A percentile compares a stretch with the other conserved stretches of the same genome.
phyloP scores from a whole-genome alignment of 257 asterid genomes.

The Salvia miltiorrhiza region DNA sequence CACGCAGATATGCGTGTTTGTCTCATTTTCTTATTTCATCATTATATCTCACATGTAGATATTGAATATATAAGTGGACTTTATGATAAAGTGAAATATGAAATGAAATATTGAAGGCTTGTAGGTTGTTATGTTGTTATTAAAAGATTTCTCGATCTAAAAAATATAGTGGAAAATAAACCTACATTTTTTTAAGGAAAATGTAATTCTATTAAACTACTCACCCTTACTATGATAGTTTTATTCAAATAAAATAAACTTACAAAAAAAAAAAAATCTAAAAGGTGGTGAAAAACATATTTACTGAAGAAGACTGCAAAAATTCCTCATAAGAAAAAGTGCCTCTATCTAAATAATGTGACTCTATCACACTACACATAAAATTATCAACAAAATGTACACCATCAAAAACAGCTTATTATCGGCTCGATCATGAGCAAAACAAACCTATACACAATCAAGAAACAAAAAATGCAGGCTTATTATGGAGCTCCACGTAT shows the following conservation, averaged over 20 bases:
- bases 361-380: neutral
- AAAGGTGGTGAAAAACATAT: neutral
- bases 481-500: slow-evolving; percentile 19
- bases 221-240: too few species aligned
- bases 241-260: too few species aligned
- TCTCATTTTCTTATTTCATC: neutral
- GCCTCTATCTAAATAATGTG: neutral
- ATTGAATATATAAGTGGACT: too few species aligned
- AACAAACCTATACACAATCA: slow-evolving; percentile 21
- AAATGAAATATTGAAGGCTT: too few species aligned
- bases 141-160: too few species aligned
- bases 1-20: neutral
- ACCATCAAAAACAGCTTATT: slow-evolving; percentile 26
- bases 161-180: too few species aligned
- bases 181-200: too few species aligned
- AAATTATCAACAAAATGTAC: slow-evolving; percentile 16
- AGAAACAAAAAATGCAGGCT: slow-evolving; percentile 17
- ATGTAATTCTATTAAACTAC: too few species aligned
- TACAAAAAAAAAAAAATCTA: too few species aligned
- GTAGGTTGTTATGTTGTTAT: too few species aligned
- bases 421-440: slow-evolving; percentile 16
- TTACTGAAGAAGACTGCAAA: neutral
- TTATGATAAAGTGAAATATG: too few species aligned
- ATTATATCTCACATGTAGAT: neutral
- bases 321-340: neutral